phyloP scores from a whole-genome alignment of 225 moss, liverwort and hornwort genomes.

The Neckera pumila region DNA sequence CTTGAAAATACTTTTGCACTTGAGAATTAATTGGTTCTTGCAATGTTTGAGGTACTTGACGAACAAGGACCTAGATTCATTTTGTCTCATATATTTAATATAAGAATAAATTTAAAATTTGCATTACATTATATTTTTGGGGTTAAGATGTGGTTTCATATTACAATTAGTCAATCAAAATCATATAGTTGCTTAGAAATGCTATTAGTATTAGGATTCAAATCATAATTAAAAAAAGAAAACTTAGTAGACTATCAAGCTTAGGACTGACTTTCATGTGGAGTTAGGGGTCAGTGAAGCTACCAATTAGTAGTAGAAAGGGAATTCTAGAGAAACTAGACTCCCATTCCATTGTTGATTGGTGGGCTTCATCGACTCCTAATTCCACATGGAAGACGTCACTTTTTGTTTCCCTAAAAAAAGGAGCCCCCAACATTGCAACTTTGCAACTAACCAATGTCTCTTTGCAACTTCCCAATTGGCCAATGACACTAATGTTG shows the following conservation, averaged over 20 bases:
- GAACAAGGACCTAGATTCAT: slow-evolving; percentile 53
- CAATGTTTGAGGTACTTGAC: slow-evolving; percentile 44
- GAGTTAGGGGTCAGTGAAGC: fast-evolving
- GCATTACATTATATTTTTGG: fast-evolving
- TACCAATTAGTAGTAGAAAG: not conserved
- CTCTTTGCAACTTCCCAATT: too few relatives aligned
- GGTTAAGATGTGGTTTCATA: fast-evolving
- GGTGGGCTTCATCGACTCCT: fast-evolving
- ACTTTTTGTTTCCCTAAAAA: too few relatives aligned
- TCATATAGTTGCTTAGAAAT: too few relatives aligned
- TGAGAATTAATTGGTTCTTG: slow-evolving; percentile 14
- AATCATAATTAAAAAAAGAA: not conserved
- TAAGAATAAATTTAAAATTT: not conserved
- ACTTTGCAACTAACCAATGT: too few relatives aligned
- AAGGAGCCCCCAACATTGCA: too few relatives aligned
- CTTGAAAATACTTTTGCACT: slow-evolving; percentile 54
- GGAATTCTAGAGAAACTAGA: not conserved
- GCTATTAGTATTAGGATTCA: not conserved
- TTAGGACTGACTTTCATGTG: fast-evolving
- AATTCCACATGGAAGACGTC: fast-evolving
- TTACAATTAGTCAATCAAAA: not conserved
- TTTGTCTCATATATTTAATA: not conserved
- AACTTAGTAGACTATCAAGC: not conserved
- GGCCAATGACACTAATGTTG: too few relatives aligned
- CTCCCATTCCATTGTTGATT: fast-evolving